Evolutionary conservation across 108 stramenopile genomes (phyloP), one percentile per base, ranked within the genome.

Genomic region (Licmophora abbreviata): DNA sequence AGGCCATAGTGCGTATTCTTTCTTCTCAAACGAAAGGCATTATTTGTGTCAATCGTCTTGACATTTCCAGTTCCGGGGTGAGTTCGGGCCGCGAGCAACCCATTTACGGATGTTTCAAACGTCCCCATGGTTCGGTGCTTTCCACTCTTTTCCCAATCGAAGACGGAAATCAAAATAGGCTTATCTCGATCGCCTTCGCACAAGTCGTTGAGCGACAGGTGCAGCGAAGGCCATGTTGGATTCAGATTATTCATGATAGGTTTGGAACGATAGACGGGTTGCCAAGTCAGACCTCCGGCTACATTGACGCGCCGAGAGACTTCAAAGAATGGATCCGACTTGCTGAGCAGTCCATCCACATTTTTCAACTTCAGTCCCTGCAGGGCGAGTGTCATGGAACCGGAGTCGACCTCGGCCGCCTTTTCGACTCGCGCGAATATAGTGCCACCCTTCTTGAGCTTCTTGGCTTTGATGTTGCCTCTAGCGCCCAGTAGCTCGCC

Each of bases 241-340:
- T 66, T 74, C 34, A 87, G 54, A 62, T 81, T 63, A 48, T 80
- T 68, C 52, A 63, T 72, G 27, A 87, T 56, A 4, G 8, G 26
- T 40, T 68, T 46, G 31, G 62, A 68, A 41, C 70, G 75, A 66
- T 69, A 75, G 2, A 82, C 66, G 0, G 71, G 70, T n/a, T 59
- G 64, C 85, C 85, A 86, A 1, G 57, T 51, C 4, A 51, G 22
- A 20, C 77, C 76, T 27, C 73, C 70, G 25, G 71, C 62, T 24
- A 48, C 70, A 1, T 81, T 69, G 15, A 56, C 26, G 28, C 69
- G 67, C 0, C 69, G 48, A 9, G 43, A 30, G 0, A 85, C 28
- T 40, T 78, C 77, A 50, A 77, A 77, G 34, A 92, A 92, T 8
- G 90, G 90, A 69, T 92, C 85, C 1, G 57, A 61, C 35, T 78